Conservation (phyloP, 2,329 filamentous ascomycete genomes). For the Trichophyton benhamiae region DNA sequence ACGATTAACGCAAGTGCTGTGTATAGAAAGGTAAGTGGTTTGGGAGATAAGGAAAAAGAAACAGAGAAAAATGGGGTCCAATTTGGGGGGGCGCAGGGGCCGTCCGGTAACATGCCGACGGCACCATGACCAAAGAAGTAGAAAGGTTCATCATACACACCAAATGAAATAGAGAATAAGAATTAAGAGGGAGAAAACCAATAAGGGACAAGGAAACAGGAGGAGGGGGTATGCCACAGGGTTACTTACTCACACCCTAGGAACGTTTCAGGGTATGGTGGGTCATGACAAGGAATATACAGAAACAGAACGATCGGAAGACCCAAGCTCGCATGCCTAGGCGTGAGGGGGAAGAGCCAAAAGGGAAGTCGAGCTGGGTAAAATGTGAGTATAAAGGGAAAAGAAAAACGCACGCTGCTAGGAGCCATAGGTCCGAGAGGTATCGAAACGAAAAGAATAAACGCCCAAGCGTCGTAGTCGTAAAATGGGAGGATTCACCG, state of each 20-base stretch:
- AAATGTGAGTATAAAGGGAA: conserved; percentile 8
- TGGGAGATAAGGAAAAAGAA: not conserved
- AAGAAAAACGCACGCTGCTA: not conserved
- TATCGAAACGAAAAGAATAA: conserved; percentile 7
- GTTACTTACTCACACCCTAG: conserved; percentile 25
- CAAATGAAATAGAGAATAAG: not conserved
- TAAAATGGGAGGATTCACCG: not conserved
- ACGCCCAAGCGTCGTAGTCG: conserved; percentile 6
- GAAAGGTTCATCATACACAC: conserved; percentile 10
- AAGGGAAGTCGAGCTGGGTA: conserved; percentile 19
- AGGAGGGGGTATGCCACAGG: conserved; percentile 1
- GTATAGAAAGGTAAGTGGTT: not conserved
- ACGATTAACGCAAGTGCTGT: not conserved
- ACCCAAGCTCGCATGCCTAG: not conserved
- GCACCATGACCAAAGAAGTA: not conserved
- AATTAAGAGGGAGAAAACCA: conserved; percentile 14
- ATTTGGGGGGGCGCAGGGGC: not conserved
- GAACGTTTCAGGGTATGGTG: conserved; percentile 26
- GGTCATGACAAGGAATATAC: conserved; percentile 5
- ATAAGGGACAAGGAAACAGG: conserved; percentile 13
- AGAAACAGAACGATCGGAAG: not conserved
- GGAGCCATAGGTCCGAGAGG: not conserved
- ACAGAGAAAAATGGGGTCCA: not conserved
- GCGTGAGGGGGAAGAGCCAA: not conserved
- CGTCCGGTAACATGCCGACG: not conserved